phyloP scores from a whole-genome alignment of 371 early-diverging fungal genomes.

The Rhizopus arrhizus region DNA sequence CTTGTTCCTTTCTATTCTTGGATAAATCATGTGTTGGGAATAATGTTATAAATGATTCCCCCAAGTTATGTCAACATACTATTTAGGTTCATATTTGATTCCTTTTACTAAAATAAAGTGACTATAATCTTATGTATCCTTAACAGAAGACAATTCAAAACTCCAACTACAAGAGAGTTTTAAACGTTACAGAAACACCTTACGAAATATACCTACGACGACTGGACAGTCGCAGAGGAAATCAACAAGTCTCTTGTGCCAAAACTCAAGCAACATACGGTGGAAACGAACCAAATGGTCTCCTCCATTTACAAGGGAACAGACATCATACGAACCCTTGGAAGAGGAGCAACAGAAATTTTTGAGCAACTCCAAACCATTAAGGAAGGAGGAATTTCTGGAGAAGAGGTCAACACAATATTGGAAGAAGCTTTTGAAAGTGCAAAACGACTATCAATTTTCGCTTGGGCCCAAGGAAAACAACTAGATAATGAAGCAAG shows the following conservation, averaged over 20 bases:
- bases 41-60: too few relatives aligned
- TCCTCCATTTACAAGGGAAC: conserved; percentile 2
- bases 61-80: too few relatives aligned
- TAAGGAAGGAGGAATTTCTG: not conserved
- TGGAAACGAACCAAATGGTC: not conserved
- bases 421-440: conserved; percentile 3
- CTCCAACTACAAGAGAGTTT: conserved; percentile 12
- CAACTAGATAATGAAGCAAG: not conserved
- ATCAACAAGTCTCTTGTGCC: not conserved
- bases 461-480: conserved; percentile 5
- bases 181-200: not conserved
- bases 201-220: not conserved
- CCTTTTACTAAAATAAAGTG: too few relatives aligned
- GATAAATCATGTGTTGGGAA: too few relatives aligned
- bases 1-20: too few relatives aligned
- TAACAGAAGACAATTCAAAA: not conserved
- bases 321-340: conserved; percentile 7
- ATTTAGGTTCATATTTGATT: too few relatives aligned
- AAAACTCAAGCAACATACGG: not conserved
- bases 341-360: conserved; percentile 7
- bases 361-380: conserved; percentile 8
- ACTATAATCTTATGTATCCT: too few relatives aligned
- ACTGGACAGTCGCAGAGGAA: conserved; percentile 3
- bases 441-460: conserved; percentile 7
- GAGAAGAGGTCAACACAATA: not conserved